Base-by-base conservation (phyloP, 1,284 basidiomycete genomes). In the Ustilago cynodontis region DNA sequence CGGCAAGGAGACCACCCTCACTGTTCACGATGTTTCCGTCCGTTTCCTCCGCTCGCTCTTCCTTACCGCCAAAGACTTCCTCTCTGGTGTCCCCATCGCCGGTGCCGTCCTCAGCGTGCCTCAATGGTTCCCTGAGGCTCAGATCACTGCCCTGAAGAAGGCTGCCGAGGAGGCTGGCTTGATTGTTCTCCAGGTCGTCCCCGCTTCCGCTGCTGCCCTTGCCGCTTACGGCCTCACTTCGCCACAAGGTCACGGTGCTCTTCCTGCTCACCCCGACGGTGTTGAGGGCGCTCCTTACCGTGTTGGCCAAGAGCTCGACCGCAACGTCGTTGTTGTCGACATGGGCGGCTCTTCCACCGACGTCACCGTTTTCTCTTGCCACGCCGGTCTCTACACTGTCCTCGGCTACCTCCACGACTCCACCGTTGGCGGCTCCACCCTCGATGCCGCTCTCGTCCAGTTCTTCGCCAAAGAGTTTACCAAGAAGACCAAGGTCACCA, bases 391-490 rank as follows among this genome's bases (percentile, higher is more conserved):
- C 72, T 90, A 89, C 86, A 87, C 89, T 54, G 87, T 88, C 50
- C 87, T 90, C 63, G 86, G 87, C 70, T 87, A 87, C 77, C 87
- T 87, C 33, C 82, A 88, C 74, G 88, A 90, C 74, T 78, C 87
- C 80, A 86, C 86, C 66, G 86, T 90, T 47, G 89, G 89, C 70
- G 91, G 90, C 0, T 89, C 91, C 74, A 88, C 90, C 62, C 91
- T 95, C 81, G 94, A 95, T 87, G 90, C 91, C 64, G 90, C 92
- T 79, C 89, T 98, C 49, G 91, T 98, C 88, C 91, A 92, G 70
- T 93, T 93, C 89, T 98, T 99, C 87, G 91, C 94, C 61, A 93
- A 95, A 86, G 96, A 99, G 83, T 99, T 99, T 87, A 93, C 93
- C 61, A 98, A 98, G 87, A 99, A 98, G 89, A 95, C 92, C 43